Evolutionary conservation across 2,329 filamentous ascomycete species (phyloP), one percentile per base, ranked within the genome.

Genomic region (Diplodia scrobiculata): DNA sequence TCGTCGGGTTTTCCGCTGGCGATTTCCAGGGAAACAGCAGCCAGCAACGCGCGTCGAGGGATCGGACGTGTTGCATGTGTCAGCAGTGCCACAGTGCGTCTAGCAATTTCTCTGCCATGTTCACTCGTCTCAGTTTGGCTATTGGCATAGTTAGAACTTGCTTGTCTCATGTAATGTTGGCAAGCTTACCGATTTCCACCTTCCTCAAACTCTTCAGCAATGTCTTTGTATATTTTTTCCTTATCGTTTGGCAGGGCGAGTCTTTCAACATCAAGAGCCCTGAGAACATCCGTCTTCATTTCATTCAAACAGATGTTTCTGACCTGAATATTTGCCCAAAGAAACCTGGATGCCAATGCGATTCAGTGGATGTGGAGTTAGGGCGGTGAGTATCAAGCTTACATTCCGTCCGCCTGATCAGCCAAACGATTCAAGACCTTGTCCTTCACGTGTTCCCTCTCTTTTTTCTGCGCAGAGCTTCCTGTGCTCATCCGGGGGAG

Each of bases 131-230:
- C 27, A 29, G 3, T 2, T 29, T 2, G 27, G 6, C 27, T 29
- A 29, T 29, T 29, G 27, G 27, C 3, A 29, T 29, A 4, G 27
- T 29, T 7, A 29, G 27, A 29, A 29, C 38, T 41, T 41, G 14
- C 4, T 14, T 0, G 14, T 41, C 14, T 2, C 38, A 1, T 3
- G 0, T 41, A 5, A 2, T n/a, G 1, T 1, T n/a, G 3, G 5
- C 27, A 29, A 5, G 27, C 2, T 29, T 29, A 29, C 27, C 27
- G 27, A 2, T 29, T 6, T 41, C 3, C 14, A 6, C 2, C 27
- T 7, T 41, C 4, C 4, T 41, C 38, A 17, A 41, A 41, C 38
- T 5, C 5, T n/a, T 17, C 0, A 17, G 38, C 38, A n/a, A 41
- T 41, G 0, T 41, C 4, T n/a, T 6, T n/a, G 36, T 41, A 41